These are phyloP conservation scores for Lablab purpureus DNA, from an alignment of 306 rosid species.

Conservation along the genomic window DNA sequence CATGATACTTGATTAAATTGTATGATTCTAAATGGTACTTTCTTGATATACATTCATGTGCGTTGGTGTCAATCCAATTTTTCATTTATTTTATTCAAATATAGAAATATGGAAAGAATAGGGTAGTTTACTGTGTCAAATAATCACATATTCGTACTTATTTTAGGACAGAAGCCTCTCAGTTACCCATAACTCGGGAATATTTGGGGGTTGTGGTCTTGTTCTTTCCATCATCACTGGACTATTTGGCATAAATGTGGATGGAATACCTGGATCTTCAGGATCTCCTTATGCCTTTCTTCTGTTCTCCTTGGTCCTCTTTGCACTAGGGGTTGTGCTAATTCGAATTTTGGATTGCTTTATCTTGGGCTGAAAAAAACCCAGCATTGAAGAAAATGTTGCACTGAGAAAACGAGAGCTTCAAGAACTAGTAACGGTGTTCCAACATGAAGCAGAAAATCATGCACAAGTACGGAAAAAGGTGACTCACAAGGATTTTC, in stretches of 20 bases:
- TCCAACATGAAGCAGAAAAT: conserved; percentile 92
- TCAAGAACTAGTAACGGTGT: conserved; percentile 77
- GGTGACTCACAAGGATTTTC: conserved; percentile 59
- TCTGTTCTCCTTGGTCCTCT: conserved; percentile 62
- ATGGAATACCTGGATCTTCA: conserved; percentile 82
- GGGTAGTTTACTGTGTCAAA: not conserved
- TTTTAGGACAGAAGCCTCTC: conserved; percentile 87
- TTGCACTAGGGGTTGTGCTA: conserved; percentile 62
- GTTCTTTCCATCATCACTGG: conserved; percentile 88
- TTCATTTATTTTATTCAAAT: not conserved
- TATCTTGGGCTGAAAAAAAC: conserved; percentile 84
- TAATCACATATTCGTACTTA: conserved; percentile 31
- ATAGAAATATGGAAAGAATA: not conserved
- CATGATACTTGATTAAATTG: not conserved
- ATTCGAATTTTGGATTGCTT: conserved; percentile 69
- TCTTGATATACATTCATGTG: not conserved
- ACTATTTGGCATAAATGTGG: conserved; percentile 91
- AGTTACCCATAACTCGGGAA: conserved; percentile 82
- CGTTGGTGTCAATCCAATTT: no score
- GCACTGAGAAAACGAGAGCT: conserved; percentile 77
- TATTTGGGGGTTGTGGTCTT: conserved; percentile 92
- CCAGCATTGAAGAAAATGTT: conserved; percentile 65
- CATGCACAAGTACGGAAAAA: conserved; percentile 77
- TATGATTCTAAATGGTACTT: not conserved
- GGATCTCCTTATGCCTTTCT: conserved; percentile 79